These are phyloP conservation scores for Dalbergia cultrata DNA, from an alignment of 306 rosid species.

Conservation along the genomic window DNA sequence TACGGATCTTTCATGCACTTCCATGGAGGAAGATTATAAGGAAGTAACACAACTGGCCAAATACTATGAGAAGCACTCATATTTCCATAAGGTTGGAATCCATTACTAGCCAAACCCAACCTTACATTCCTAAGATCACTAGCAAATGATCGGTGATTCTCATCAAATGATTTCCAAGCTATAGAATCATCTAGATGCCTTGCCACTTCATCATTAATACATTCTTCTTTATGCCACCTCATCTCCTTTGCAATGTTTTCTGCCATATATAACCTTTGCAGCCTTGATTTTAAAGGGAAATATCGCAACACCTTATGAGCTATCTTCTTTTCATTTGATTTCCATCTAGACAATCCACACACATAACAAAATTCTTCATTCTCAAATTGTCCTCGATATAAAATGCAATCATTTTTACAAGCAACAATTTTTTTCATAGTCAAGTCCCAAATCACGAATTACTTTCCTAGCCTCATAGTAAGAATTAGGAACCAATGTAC, in stretches of 20 bases:
- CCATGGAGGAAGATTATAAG: neutral
- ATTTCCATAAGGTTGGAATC: conserved; percentile 10
- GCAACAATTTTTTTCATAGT: neutral
- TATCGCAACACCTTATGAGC: neutral
- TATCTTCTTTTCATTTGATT: neutral
- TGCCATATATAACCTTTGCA: neutral
- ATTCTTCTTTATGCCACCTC: neutral
- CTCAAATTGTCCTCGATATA: neutral
- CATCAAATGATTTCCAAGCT: neutral
- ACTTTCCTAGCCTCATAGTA: no score
- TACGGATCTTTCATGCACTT: neutral
- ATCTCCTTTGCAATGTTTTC: neutral
- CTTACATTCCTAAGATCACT: neutral
- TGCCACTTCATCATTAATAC: neutral
- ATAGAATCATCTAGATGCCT: neutral
- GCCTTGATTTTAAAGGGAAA: no score
- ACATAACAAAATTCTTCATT: neutral
- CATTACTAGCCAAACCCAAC: neutral
- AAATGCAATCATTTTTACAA: conserved; percentile 10
- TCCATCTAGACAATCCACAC: neutral
- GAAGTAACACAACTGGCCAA: neutral
- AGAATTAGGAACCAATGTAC: no score
- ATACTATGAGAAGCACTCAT: neutral
- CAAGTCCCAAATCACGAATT: neutral
- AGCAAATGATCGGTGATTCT: neutral